Base-by-base conservation (phyloP, 345 rosid species). In the Eucalyptus tenuipes region DNA sequence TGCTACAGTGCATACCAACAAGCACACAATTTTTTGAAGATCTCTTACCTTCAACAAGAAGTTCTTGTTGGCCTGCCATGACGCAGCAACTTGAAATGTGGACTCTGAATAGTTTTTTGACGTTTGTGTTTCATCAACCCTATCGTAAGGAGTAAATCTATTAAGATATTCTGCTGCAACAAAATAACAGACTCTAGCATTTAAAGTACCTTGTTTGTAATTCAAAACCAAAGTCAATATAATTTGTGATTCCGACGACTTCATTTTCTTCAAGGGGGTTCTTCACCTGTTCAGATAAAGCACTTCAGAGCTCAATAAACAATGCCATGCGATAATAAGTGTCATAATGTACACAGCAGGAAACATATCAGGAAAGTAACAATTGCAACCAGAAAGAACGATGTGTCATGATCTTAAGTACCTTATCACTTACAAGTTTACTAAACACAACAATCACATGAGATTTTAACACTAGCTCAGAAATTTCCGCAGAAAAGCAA, bases 1-100 rank as follows among this genome's bases (percentile, higher is more conserved):
- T 50, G 42, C 29, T 8, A 68, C 44, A 27, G 61, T 33, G 37
- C 50, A 87, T 59, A 15, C 25, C 45, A 37, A 71, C 0, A 1
- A 37, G 27, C 45, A 37, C 82, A 37, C 18, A 10, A 0, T 37
- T 18, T 71, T 71, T 20, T 87, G 66, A 79, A 6, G 25, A 7
- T 49, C 87, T 89, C 89, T 66, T 53, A 95, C 99, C 97, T 97
- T 97, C 89, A 97, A 79, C 93, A 96, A 86, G 91, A 97, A 93
- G 94, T 97, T 97, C 91, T 96, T 96, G 92, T 97, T 97, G 90
- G 96, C 98, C 90, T 97, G 99, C 99, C 98, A 97, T 88, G 99
- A 97, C 8, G 99, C 99, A 88, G 96, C 99, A 84, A 96, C 93
- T 89, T 95, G 98, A 90, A 97, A 92, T 87, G 95, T 93, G 80